Conservation (phyloP, 352 stramenopile genomes). For the Phytopythium vexans region DNA sequence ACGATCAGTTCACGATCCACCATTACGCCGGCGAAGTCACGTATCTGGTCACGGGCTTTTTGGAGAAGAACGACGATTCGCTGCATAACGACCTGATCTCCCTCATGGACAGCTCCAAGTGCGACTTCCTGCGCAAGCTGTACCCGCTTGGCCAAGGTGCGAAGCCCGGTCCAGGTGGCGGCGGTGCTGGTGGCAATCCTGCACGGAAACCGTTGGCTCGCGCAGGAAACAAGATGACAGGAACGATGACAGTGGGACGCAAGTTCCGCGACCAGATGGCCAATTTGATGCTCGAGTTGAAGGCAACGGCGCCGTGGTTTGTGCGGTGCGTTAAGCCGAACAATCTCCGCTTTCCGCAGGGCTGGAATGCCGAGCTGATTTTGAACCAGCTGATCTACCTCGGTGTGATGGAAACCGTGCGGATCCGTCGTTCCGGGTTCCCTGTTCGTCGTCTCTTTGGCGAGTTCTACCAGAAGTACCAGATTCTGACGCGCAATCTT, state of each 20-base stretch:
- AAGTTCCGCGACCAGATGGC: conserved; percentile 91
- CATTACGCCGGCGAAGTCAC: conserved; percentile 97
- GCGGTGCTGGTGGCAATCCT: conserved; percentile 33
- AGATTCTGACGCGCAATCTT: conserved; percentile 78
- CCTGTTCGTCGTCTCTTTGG: conserved; percentile 83
- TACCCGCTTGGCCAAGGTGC: conserved; percentile 46
- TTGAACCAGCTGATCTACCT: conserved; percentile 89
- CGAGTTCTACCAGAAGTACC: conserved; percentile 87
- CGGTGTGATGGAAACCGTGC: conserved; percentile 89
- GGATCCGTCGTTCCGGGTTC: conserved; percentile 85
- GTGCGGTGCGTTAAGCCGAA: conserved; percentile 93
- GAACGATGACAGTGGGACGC: conserved; percentile 86
- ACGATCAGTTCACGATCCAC: conserved; percentile 94
- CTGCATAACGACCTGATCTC: conserved; percentile 90
- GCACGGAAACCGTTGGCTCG: conserved; percentile 63
- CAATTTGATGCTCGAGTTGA: conserved; percentile 83
- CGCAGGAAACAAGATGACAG: conserved; percentile 86
- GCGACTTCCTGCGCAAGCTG: conserved; percentile 73
- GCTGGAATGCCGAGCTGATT: conserved; percentile 86
- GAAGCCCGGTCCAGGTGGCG: conserved; percentile 23
- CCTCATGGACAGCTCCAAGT: conserved; percentile 84
- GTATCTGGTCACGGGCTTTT: conserved; percentile 95
- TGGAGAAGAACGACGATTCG: conserved; percentile 98
- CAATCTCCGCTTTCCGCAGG: conserved; percentile 83
- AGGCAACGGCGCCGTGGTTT: conserved; percentile 82